Conservation (phyloP, 805 yeast species). For the Brettanomyces sp. region DNA sequence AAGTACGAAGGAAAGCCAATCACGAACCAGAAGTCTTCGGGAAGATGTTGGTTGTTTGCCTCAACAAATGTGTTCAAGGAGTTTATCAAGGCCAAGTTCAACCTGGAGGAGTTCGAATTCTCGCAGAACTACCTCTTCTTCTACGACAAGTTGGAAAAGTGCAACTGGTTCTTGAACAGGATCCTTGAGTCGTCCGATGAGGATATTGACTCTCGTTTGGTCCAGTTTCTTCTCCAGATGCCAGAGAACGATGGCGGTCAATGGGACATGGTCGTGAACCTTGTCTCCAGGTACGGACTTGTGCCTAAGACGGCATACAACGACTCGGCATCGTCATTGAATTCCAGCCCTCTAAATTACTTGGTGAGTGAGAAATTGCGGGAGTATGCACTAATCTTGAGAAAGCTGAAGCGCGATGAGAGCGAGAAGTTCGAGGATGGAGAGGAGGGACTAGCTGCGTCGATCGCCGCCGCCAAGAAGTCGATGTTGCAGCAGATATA, state of each 20-base stretch:
- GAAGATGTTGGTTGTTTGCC: slow-evolving; percentile 89
- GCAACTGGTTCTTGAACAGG: slow-evolving; percentile 72
- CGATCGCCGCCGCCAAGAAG: slow-evolving; percentile 17
- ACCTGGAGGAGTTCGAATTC: slow-evolving; percentile 61
- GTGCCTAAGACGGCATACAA: slow-evolving; percentile 70
- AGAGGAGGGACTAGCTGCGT: background rate
- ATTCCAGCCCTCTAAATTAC: slow-evolving; percentile 49
- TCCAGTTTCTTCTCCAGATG: slow-evolving; percentile 51
- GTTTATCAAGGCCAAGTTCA: slow-evolving; percentile 51
- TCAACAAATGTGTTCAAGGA: slow-evolving; percentile 69
- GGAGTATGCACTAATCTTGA: slow-evolving; percentile 65
- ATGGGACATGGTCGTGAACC: slow-evolving; percentile 75
- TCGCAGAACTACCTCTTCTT: slow-evolving; percentile 77
- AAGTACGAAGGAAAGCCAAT: slow-evolving; percentile 52
- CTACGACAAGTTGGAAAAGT: slow-evolving; percentile 81
- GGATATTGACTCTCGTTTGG: slow-evolving; percentile 61
- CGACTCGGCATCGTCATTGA: slow-evolving; percentile 54
- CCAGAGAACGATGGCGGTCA: slow-evolving; percentile 88
- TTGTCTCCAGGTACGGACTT: slow-evolving; percentile 70
- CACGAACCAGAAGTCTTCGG: slow-evolving; percentile 68
- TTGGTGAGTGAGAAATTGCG: slow-evolving; percentile 63
- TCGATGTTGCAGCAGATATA: slow-evolving; percentile 53
- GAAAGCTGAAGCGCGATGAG: slow-evolving; percentile 37
- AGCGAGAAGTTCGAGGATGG: slow-evolving; percentile 15
- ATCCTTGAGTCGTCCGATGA: slow-evolving; percentile 59